Percentiles rank a stretch among this genome's conserved stretches.
Evolutionary conservation across 2,329 filamentous ascomycete species (phyloP).

Genomic region (Neonectria magnoliae): DNA sequence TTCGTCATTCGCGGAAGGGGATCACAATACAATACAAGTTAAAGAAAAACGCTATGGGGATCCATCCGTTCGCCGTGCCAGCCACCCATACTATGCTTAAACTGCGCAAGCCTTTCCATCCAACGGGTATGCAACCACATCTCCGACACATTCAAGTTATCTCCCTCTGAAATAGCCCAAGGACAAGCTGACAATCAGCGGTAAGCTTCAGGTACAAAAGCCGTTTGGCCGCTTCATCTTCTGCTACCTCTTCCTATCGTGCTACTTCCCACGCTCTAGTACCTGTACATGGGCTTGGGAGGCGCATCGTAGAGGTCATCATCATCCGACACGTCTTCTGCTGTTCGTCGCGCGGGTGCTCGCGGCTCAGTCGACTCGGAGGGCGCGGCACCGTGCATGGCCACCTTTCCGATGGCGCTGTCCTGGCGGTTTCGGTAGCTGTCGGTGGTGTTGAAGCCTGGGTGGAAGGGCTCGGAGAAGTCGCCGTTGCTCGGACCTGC

Average conservation of each 20-base stretch:
- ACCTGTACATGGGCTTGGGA: slow-evolving; percentile 49
- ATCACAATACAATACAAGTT: slow-evolving; percentile 29
- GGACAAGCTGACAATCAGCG: background rate
- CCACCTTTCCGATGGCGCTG: slow-evolving; percentile 52
- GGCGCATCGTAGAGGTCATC: slow-evolving; percentile 55
- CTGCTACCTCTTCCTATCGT: background rate
- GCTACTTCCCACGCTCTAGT: slow-evolving; percentile 33
- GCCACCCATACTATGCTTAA: slow-evolving; percentile 35
- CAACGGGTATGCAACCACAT: slow-evolving; percentile 8
- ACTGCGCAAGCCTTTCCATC: slow-evolving; percentile 25
- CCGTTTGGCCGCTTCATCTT: background rate
- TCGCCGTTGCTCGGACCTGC: slow-evolving; percentile 28
- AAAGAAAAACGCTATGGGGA: slow-evolving; percentile 40
- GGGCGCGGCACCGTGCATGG: slow-evolving; percentile 53
- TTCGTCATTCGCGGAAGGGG: slow-evolving; percentile 19
- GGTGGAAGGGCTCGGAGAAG: slow-evolving; percentile 51
- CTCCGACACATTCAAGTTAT: background rate
- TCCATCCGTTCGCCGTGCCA: slow-evolving; percentile 39
- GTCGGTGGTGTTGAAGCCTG: slow-evolving; percentile 45
- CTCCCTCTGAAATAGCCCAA: background rate
- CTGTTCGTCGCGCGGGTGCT: slow-evolving; percentile 27
- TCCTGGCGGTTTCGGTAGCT: slow-evolving; percentile 50
- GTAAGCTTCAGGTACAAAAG: background rate
- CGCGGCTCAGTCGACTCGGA: slow-evolving; percentile 29
- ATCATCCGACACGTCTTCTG: slow-evolving; percentile 45